Conservation (phyloP, 768 basidiomycete species). For the Calocybe cyanea region DNA sequence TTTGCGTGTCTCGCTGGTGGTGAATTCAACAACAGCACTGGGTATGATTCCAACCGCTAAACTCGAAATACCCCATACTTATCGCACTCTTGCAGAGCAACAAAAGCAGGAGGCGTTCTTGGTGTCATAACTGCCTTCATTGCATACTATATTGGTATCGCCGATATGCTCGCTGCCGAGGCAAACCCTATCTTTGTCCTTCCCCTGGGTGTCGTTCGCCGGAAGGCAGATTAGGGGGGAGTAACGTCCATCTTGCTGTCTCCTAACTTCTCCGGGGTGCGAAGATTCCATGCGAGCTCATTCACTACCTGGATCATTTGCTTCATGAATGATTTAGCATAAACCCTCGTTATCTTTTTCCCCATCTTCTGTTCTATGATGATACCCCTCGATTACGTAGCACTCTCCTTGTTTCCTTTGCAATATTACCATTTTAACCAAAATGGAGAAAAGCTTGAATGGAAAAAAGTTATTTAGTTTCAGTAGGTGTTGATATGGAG, state of each 20-base stretch:
- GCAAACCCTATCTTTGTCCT: slow-evolving; percentile 32
- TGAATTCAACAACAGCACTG: slow-evolving; percentile 24
- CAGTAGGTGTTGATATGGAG: too few relatives aligned
- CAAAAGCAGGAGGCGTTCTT: slow-evolving; percentile 41
- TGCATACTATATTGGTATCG: slow-evolving; percentile 45
- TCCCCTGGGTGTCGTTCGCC: slow-evolving; percentile 40
- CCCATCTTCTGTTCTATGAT: neutral
- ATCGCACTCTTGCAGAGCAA: slow-evolving; percentile 19
- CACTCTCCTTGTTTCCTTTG: too few relatives aligned
- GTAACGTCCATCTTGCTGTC: too few relatives aligned
- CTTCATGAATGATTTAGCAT: neutral
- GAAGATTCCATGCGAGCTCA: too few relatives aligned
- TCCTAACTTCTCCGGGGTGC: too few relatives aligned
- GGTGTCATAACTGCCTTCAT: slow-evolving; percentile 44
- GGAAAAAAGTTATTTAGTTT: too few relatives aligned
- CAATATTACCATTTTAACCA: too few relatives aligned
- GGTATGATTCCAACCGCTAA: slow-evolving; percentile 21
- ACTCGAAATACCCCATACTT: neutral
- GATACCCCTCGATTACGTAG: neutral
- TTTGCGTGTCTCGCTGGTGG: slow-evolving; percentile 41
- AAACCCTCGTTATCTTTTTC: neutral
- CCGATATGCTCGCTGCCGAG: slow-evolving; percentile 40
- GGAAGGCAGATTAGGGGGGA: slow-evolving; percentile 10
- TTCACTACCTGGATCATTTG: too few relatives aligned
- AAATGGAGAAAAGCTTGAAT: too few relatives aligned